phyloP scores from a whole-genome alignment of 805 yeast genomes.

The Candida awuae region DNA sequence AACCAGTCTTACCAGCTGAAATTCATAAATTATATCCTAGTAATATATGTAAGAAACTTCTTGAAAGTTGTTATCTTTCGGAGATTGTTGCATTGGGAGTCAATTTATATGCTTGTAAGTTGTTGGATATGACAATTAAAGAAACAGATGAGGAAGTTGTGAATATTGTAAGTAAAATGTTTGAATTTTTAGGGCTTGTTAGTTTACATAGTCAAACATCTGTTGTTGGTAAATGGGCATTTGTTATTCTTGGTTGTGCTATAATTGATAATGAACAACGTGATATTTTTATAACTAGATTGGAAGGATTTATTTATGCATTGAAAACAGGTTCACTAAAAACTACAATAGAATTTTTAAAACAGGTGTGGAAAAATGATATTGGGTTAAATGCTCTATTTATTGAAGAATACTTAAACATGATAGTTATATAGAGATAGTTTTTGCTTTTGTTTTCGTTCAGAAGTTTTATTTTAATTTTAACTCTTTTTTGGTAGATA shows the following conservation, averaged over 20 bases:
- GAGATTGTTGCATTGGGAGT: slow-evolving; percentile 16
- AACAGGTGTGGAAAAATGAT: slow-evolving; percentile 14
- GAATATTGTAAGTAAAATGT: slow-evolving; percentile 6
- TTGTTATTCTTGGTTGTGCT: slow-evolving; percentile 17
- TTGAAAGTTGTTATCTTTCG: slow-evolving; percentile 17
- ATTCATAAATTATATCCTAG: slow-evolving; percentile 13
- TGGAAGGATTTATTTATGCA: slow-evolving; percentile 13
- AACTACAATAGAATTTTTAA: slow-evolving; percentile 9
- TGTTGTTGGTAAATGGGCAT: slow-evolving; percentile 17
- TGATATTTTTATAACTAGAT: slow-evolving; percentile 11
- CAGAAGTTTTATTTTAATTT: background rate
- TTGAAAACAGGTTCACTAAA: slow-evolving; percentile 11
- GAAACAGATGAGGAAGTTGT: slow-evolving; percentile 8
- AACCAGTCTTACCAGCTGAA: slow-evolving; percentile 14
- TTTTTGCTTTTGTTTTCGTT: no score
- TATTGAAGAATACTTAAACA: slow-evolving; percentile 8
- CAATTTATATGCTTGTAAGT: slow-evolving; percentile 11
- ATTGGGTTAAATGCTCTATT: slow-evolving; percentile 8
- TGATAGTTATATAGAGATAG: slow-evolving; percentile 2
- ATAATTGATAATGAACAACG: slow-evolving; percentile 9
- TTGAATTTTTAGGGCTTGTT: slow-evolving; percentile 9
- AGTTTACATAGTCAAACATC: slow-evolving; percentile 14
- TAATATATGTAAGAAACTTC: slow-evolving; percentile 12
- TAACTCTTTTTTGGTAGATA: no score
- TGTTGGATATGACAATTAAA: slow-evolving; percentile 7